Percentiles rank a stretch among this genome's conserved stretches.
These are phyloP conservation scores for Capniomyces stellatus DNA, from an alignment of 371 early-diverging fungal genomes.

Conservation along the genomic window DNA sequence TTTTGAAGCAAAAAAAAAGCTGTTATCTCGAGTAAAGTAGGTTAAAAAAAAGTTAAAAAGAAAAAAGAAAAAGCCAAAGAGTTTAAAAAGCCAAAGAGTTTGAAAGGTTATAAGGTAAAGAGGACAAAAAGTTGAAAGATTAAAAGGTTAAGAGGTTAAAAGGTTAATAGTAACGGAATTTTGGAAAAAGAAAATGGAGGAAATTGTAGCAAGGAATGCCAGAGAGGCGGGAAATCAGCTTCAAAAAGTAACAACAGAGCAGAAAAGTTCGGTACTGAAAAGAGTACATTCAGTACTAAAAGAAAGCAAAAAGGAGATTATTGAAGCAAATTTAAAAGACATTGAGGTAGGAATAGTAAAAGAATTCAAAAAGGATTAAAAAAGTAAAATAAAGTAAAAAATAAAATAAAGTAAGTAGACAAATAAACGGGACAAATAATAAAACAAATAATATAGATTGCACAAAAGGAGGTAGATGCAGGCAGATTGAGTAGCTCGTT, in stretches of 20 bases:
- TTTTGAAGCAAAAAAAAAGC: too few relatives aligned
- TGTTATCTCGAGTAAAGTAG: too few relatives aligned
- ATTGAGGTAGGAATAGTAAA: slow-evolving; percentile 32
- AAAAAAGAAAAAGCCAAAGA: too few relatives aligned
- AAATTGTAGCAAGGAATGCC: slow-evolving; percentile 28
- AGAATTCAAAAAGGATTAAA: neutral
- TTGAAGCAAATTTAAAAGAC: slow-evolving; percentile 64
- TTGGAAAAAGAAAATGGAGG: slow-evolving; percentile 14
- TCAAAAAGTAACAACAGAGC: slow-evolving; percentile 48
- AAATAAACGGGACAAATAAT: neutral
- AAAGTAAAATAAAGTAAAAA: neutral
- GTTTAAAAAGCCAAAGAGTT: too few relatives aligned
- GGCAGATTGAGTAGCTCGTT: slow-evolving; percentile 60
- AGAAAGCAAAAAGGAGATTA: slow-evolving; percentile 45
- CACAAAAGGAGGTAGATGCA: slow-evolving; percentile 43
- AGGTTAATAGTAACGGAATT: too few relatives aligned
- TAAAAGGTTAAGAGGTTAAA: too few relatives aligned
- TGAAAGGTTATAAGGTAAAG: too few relatives aligned
- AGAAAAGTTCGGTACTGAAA: slow-evolving; percentile 60
- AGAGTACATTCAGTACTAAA: slow-evolving; percentile 52
- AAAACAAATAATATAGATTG: slow-evolving; percentile 7
- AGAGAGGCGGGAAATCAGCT: slow-evolving; percentile 65
- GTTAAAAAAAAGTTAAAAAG: too few relatives aligned
- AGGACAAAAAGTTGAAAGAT: too few relatives aligned
- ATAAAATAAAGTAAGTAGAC: too few relatives aligned